Percentiles rank a stretch among this genome's conserved stretches.
Evolutionary conservation across 331 rosid genomes (phyloP).

Genomic region (Malus hybrid): DNA sequence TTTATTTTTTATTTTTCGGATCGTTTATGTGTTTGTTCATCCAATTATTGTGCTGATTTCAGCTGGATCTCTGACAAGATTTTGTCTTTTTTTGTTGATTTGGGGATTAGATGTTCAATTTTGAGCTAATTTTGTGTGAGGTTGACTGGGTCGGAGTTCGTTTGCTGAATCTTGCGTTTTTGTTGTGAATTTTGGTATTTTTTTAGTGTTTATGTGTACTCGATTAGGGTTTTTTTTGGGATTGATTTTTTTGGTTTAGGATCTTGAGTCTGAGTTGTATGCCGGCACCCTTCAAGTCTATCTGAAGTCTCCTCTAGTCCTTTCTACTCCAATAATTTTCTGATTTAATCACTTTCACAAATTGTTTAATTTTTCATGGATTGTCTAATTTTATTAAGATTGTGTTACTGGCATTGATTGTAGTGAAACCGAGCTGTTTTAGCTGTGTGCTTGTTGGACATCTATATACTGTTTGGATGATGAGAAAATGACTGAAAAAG

Average conservation of each 20-base stretch:
- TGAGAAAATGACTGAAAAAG: not conserved
- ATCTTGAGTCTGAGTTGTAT: conserved; percentile 4
- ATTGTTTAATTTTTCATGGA: not conserved
- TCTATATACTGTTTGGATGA: not conserved
- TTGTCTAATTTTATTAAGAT: not conserved
- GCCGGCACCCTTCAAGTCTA: not conserved
- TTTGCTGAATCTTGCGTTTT: not conserved
- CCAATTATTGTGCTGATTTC: not conserved
- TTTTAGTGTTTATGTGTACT: not conserved
- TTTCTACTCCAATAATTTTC: not conserved
- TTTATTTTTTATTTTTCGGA: not conserved
- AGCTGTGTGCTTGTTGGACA: not conserved
- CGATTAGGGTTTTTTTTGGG: not conserved
- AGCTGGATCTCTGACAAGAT: conserved; percentile 4
- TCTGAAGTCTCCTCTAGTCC: conserved; percentile 1
- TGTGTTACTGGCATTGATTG: not conserved
- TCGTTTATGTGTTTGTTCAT: not conserved
- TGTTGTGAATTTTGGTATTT: too few species aligned
- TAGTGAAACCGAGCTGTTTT: not conserved
- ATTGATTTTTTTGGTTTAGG: not conserved
- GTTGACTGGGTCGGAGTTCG: not conserved
- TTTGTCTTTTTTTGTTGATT: not conserved
- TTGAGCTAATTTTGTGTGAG: not conserved
- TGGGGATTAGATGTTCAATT: not conserved
- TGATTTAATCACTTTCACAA: not conserved